Evolutionary conservation across 2,329 filamentous ascomycete species (phyloP), one percentile per base, ranked within the genome.

Genomic region (Leptosphaerulina australis): DNA sequence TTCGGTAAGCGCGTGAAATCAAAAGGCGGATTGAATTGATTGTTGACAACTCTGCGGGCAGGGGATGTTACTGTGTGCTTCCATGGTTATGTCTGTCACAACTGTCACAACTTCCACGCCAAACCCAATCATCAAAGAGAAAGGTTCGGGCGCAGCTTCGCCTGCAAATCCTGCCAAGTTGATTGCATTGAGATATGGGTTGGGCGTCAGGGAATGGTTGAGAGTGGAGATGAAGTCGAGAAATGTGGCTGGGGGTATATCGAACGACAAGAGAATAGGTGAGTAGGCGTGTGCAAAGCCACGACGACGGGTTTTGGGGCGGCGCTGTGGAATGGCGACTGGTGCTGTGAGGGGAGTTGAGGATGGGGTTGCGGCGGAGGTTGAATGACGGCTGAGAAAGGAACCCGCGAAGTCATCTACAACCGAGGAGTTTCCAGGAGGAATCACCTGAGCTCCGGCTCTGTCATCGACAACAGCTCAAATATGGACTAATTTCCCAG

Each of bases 271-370:
- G 0, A 83, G 70, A 0, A 77, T 59, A 0, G 80, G 81, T 0
- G 80, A 73, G 56, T 83, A 83, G 0, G 78, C 80, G n/a, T 74
- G 74, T 3, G 82, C 67, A 53, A 83, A 82, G 0, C 81, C 81
- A 5, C 79, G 73, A 1, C 68, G 61, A 35, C 77, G 77, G 24
- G 74, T 71, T 25, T 75, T 70, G 1, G 81, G 80, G n/a, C 81
- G 75, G 3, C 81, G 69, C 48, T 83, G 81, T 0, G 79, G 77
- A 6, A 83, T 60, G 21, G 83, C 75, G 18, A 83, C 77, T 0
- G 80, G 79, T 38, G 71, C 26, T 17, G 25, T 5, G 8, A 56
- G 40, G 14, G 3, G 4, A n/a, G 20, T 5, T 9, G 18, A 5
- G 12, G n/a, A 3, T 15, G 18, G 12, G 11, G 9, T 6, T 2